Percentiles rank a stretch among this genome's conserved stretches.
Evolutionary conservation across 2,329 filamentous ascomycete genomes (phyloP).

Genomic region (Ceratocystis eucalypticola): DNA sequence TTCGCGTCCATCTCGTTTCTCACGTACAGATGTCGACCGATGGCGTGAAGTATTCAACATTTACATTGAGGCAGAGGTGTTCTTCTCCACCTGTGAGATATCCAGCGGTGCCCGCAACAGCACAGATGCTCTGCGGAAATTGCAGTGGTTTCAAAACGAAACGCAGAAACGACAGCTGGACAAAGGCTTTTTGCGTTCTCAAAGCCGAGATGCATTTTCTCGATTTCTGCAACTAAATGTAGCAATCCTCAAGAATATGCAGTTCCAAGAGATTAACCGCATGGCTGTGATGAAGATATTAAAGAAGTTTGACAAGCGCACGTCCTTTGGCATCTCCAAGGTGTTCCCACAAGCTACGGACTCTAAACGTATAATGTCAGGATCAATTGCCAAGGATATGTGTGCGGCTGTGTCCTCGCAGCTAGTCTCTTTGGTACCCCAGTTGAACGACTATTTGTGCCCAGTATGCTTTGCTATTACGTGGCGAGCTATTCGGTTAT

Average conservation of each 20-base stretch:
- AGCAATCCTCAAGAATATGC: slow-evolving; percentile 62
- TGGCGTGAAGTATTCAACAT: slow-evolving; percentile 76
- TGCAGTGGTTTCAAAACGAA: slow-evolving; percentile 59
- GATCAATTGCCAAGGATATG: slow-evolving; percentile 58
- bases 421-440: slow-evolving; percentile 60
- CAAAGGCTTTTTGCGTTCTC: slow-evolving; percentile 49
- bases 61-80: slow-evolving; percentile 66
- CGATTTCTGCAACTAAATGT: slow-evolving; percentile 62
- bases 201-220: slow-evolving; percentile 50
- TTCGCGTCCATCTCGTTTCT: slow-evolving; percentile 48
- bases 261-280: slow-evolving; percentile 74
- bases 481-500: slow-evolving; percentile 67
- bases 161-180: slow-evolving; percentile 46
- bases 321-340: slow-evolving; percentile 54
- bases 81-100: slow-evolving; percentile 64
- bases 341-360: slow-evolving; percentile 47
- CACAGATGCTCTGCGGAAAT: slow-evolving; percentile 49
- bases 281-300: slow-evolving; percentile 69
- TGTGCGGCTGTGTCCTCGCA: slow-evolving; percentile 61
- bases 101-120: slow-evolving; percentile 56
- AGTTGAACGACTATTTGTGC: slow-evolving; percentile 72
- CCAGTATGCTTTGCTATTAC: slow-evolving; percentile 67
- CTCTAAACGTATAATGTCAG: slow-evolving; percentile 47
- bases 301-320: slow-evolving; percentile 85
- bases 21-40: slow-evolving; percentile 52